Base-by-base conservation (phyloP, 2,329 filamentous ascomycete species). In the Metarhizium guizhouense region DNA sequence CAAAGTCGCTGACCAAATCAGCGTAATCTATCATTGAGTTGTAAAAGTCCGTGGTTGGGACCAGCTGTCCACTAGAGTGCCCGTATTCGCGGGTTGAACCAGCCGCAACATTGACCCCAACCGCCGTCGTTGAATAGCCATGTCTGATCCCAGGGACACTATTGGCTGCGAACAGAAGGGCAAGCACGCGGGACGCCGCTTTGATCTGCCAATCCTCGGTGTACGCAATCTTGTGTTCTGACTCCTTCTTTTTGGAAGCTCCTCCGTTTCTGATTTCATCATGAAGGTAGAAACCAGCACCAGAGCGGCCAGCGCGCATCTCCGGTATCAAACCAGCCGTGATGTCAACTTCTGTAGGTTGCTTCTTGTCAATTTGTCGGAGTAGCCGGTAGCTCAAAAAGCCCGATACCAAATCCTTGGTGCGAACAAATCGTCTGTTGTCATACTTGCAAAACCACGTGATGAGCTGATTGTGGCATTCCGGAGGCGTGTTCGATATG, bases 161-260 rank as follows among this genome's bases (percentile, higher is more conserved):
- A 70, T 96, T 96, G 30, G 91, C 91, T 2, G 86, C 81, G 65
- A 95, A 95, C 1, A 96, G 69, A 25, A 96, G 70, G 10, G 88
- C 84, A 77, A 96, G 86, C 2, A 95, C 83, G 61, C 86, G 85
- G 3, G 90, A 86, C 7, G 87, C 87, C 11, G 88, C 88, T 67
- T 84, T 87, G 56, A 95, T 83, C 69, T 96, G 91, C 92, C 92
- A 96, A 65, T 96, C 92, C 57, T 93, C 88, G 20, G 80, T 78
- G 67, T 94, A 95, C 0, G 83, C 72, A 2, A 84, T 77, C 58
- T 76, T 76, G 61, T 81, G 82, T 7, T 77, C 71, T 34, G 77
- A 75, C 36, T 81, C 78, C 54, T 81, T 81, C 20, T 74, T 68
- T 65, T 81, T 84, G 11, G 75, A 72, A 3, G 75, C 64, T 40